Evolutionary conservation across 2,329 filamentous ascomycete genomes (phyloP).

Genomic region (Anthostomella pinea): DNA sequence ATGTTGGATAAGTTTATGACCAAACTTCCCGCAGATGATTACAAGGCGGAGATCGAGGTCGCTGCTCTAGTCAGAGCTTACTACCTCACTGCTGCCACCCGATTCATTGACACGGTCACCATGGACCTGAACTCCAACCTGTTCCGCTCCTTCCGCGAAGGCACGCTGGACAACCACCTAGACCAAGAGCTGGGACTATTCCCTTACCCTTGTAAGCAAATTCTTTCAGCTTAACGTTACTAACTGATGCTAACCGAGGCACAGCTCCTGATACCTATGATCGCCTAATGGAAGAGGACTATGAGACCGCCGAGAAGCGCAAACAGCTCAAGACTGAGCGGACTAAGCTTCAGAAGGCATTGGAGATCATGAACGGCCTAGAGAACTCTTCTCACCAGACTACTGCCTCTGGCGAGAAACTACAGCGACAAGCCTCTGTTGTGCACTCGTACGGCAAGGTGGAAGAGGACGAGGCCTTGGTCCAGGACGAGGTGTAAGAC

Average conservation of each 20-base stretch:
- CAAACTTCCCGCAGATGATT: constrained; percentile 54
- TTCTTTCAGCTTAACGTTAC: neutral
- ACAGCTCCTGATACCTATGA: constrained; percentile 29
- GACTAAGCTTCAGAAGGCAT: constrained; percentile 40
- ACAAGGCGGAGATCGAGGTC: constrained; percentile 54
- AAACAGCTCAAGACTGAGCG: constrained; percentile 38
- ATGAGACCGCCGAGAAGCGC: constrained; percentile 35
- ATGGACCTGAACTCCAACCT: constrained; percentile 14
- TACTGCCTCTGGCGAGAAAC: neutral
- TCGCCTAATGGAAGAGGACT: constrained; percentile 44
- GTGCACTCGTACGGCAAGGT: neutral
- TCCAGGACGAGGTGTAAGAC: too few species aligned
- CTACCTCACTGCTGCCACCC: constrained; percentile 60
- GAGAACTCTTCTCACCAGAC: constrained; percentile 18
- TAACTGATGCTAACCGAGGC: constrained; percentile 6
- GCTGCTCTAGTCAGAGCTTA: constrained; percentile 62
- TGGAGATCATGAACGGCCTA: constrained; percentile 39
- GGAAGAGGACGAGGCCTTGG: too few species aligned
- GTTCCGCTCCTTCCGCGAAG: constrained; percentile 14
- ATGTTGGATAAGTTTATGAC: constrained; percentile 37
- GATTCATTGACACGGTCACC: constrained; percentile 54
- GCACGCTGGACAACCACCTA: constrained; percentile 11
- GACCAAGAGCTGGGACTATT: constrained; percentile 15
- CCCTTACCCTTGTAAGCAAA: constrained; percentile 14
- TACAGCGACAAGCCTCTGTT: neutral